Evolutionary conservation across 2,329 filamentous ascomycete species (phyloP).

Genomic region (Alternaria dauci): DNA sequence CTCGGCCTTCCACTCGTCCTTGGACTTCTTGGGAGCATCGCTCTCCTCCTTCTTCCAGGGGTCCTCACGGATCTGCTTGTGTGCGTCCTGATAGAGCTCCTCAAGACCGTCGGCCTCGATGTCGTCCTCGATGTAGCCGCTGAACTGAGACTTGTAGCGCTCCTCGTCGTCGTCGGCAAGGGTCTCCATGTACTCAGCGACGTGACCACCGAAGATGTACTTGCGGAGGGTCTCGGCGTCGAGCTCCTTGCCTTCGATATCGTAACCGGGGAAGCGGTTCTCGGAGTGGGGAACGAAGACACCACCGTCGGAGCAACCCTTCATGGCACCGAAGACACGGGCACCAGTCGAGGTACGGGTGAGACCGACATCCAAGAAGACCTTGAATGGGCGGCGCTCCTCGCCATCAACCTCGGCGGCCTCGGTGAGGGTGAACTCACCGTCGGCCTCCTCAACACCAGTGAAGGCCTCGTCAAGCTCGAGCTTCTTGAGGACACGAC

Average conservation of each 20-base stretch:
- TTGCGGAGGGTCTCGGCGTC: slow-evolving; percentile 96
- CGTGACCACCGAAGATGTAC: slow-evolving; percentile 99
- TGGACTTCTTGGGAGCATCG: slow-evolving; percentile 87
- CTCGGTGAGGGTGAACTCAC: slow-evolving; percentile 96
- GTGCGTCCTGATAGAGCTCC: slow-evolving; percentile 94
- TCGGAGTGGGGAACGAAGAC: slow-evolving; percentile 97
- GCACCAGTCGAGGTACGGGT: slow-evolving; percentile 97
- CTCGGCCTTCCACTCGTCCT: slow-evolving; percentile 96
- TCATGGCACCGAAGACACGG: slow-evolving; percentile 99
- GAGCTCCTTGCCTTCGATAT: slow-evolving; percentile 97
- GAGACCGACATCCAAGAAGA: slow-evolving; percentile 97
- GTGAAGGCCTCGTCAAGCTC: slow-evolving; percentile 90
- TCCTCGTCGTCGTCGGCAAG: slow-evolving; percentile 99
- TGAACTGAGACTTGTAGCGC: slow-evolving; percentile 98
- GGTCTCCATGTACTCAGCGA: slow-evolving; percentile 99
- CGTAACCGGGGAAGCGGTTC: slow-evolving; percentile 99
- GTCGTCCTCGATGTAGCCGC: slow-evolving; percentile 96
- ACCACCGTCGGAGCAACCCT: slow-evolving; percentile 98
- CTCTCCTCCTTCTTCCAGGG: slow-evolving; percentile 90
- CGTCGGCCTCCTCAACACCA: slow-evolving; percentile 96
- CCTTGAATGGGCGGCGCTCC: slow-evolving; percentile 97
- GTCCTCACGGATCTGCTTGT: slow-evolving; percentile 96
- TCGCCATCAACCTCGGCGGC: slow-evolving; percentile 90
- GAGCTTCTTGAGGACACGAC: slow-evolving; percentile 96
- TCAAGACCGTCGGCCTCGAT: slow-evolving; percentile 95